These are phyloP conservation scores for Fistulifera solaris DNA, from an alignment of 108 stramenopile species.

Conservation along the genomic window DNA sequence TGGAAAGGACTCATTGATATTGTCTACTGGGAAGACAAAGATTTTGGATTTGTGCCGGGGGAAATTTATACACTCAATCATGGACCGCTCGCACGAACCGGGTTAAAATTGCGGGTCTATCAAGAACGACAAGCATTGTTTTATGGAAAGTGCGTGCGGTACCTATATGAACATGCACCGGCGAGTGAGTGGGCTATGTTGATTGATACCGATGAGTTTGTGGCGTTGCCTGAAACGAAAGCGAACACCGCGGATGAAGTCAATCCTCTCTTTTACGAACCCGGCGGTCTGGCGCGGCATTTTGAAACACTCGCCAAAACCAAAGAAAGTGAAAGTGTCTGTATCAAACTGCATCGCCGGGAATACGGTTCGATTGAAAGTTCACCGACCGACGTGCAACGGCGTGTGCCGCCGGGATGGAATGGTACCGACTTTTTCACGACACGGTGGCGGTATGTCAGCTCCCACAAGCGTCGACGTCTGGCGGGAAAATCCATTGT, in stretches of 20 bases:
- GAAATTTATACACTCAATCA: no score
- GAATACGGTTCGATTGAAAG: conserved; percentile 10
- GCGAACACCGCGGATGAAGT: no score
- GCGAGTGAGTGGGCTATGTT: conserved; percentile 13
- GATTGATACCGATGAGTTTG: conserved; percentile 28
- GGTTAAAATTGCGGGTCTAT: no score
- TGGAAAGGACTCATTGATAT: conserved; percentile 17
- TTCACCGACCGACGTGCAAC: not conserved
- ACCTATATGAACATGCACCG: no score
- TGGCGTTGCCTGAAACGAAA: not conserved
- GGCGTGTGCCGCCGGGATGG: conserved; percentile 3
- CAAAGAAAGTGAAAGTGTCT: not conserved
- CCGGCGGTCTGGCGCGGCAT: no score
- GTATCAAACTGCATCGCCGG: conserved; percentile 7
- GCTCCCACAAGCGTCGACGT: no score
- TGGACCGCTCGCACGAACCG: no score
- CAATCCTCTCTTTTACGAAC: no score
- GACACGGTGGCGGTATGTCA: conserved; percentile 7
- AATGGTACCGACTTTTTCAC: conserved; percentile 5
- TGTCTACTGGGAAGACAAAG: conserved; percentile 6
- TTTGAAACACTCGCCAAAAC: conserved; percentile 2
- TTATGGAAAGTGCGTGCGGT: no score
- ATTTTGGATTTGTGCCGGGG: conserved; percentile 1
- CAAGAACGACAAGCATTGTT: no score
- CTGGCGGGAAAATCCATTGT: no score